Conservation (phyloP, 805 yeast species). For the Jamesozyma lodderae region DNA sequence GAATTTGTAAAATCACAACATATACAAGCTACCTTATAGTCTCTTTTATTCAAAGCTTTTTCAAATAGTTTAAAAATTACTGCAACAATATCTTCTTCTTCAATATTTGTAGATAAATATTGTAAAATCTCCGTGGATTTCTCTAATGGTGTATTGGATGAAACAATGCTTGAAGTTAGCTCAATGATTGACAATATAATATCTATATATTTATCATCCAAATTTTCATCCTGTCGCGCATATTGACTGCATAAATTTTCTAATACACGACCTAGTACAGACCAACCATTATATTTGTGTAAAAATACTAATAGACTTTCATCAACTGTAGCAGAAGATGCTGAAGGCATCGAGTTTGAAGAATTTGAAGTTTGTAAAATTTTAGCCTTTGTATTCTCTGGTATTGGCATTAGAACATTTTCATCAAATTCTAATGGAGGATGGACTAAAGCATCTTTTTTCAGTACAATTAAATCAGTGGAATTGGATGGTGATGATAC, state of each 20-base stretch:
- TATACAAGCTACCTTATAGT: constrained; percentile 36
- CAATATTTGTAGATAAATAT: constrained; percentile 35
- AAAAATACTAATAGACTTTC: constrained; percentile 50
- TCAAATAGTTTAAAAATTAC: constrained; percentile 60
- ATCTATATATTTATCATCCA: constrained; percentile 28
- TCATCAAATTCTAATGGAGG: constrained; percentile 49
- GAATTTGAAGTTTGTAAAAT: constrained; percentile 31
- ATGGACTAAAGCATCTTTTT: constrained; percentile 39
- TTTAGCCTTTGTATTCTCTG: constrained; percentile 60
- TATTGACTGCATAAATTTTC: constrained; percentile 42
- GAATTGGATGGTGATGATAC: background rate
- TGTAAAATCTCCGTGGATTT: constrained; percentile 35
- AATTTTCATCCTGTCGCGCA: constrained; percentile 29
- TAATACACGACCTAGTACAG: constrained; percentile 66
- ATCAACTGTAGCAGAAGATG: constrained; percentile 14
- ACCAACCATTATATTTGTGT: constrained; percentile 78
- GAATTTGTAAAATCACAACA: constrained; percentile 43
- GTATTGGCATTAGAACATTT: constrained; percentile 37
- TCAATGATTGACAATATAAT: constrained; percentile 42
- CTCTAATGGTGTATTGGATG: constrained; percentile 28
- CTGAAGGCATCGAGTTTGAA: too few relatives aligned
- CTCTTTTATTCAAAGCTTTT: constrained; percentile 50
- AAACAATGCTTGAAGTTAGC: constrained; percentile 40
- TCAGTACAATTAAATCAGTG: constrained; percentile 41
- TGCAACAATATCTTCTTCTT: constrained; percentile 52